phyloP scores from a whole-genome alignment of 805 yeast species.

The Komagataella kurtzmanii region DNA sequence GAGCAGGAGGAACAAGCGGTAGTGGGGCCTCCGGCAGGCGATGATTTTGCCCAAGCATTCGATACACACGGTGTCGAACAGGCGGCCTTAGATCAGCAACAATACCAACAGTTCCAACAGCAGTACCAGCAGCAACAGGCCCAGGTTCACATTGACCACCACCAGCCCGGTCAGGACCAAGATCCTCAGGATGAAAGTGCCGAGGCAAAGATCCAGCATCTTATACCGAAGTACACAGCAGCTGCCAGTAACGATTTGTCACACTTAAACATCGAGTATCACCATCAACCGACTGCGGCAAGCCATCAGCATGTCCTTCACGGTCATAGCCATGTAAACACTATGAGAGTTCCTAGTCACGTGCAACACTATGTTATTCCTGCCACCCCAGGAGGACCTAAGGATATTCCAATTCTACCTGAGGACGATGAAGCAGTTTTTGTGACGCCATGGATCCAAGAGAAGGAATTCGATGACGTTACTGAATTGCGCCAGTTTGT shows the following conservation, averaged over 20 bases:
- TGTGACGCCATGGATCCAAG: constrained; percentile 40
- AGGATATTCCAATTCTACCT: constrained; percentile 4
- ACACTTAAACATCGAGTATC: constrained; percentile 1
- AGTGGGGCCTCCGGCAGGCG: not conserved
- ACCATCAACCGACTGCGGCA: not conserved
- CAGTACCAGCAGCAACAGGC: not conserved
- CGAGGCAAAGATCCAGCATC: constrained; percentile 8
- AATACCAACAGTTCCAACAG: not conserved
- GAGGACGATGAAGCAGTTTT: constrained; percentile 22
- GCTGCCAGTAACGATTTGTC: constrained; percentile 2
- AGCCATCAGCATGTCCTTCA: constrained; percentile 1
- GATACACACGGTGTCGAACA: not conserved
- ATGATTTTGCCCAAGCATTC: not conserved
- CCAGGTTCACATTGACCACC: not conserved
- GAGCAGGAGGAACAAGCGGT: not conserved
- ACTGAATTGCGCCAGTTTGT: constrained; percentile 39
- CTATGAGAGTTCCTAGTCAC: not conserved
- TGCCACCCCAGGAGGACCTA: constrained; percentile 1
- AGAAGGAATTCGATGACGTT: constrained; percentile 34
- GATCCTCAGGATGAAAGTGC: constrained; percentile 6
- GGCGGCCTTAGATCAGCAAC: not conserved
- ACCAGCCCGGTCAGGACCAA: not conserved
- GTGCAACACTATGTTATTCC: not conserved
- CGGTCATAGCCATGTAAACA: not conserved
- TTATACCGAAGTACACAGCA: constrained; percentile 10